Percentiles rank a stretch among this genome's conserved stretches.
phyloP scores from a whole-genome alignment of 768 basidiomycete genomes.

The Mycena olivaceomarginata region DNA sequence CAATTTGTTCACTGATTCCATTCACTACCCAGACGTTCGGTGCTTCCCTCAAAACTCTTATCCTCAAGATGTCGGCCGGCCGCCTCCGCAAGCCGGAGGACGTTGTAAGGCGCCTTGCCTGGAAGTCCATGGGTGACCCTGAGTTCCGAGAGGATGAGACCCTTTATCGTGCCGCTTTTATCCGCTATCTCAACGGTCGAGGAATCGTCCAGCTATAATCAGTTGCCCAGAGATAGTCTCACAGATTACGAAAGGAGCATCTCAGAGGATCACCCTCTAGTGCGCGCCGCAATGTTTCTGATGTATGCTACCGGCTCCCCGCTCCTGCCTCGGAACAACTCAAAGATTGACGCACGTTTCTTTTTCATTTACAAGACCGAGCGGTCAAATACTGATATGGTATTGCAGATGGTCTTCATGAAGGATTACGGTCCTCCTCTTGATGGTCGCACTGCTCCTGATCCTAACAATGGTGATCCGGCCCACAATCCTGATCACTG shows the following conservation, averaged over 20 bases:
- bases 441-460: too few species aligned
- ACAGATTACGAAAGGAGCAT: not conserved
- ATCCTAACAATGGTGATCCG: too few species aligned
- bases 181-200: not conserved
- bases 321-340: not conserved
- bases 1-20: not conserved
- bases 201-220: not conserved
- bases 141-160: not conserved
- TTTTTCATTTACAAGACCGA: too few species aligned
- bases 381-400: too few species aligned
- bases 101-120: not conserved
- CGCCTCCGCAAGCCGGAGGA: not conserved
- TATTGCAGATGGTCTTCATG: too few species aligned
- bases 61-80: not conserved
- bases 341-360: too few species aligned
- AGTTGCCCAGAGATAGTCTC: not conserved
- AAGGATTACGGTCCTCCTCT: too few species aligned
- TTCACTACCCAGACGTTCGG: not conserved
- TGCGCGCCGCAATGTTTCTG: not conserved
- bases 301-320: not conserved
- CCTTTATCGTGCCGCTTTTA: not conserved
- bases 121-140: not conserved
- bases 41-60: not conserved
- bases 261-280: not conserved
- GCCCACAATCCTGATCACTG: too few species aligned